Conservation (phyloP, 2,329 filamentous ascomycete genomes). For the Fusarium scirpi region DNA sequence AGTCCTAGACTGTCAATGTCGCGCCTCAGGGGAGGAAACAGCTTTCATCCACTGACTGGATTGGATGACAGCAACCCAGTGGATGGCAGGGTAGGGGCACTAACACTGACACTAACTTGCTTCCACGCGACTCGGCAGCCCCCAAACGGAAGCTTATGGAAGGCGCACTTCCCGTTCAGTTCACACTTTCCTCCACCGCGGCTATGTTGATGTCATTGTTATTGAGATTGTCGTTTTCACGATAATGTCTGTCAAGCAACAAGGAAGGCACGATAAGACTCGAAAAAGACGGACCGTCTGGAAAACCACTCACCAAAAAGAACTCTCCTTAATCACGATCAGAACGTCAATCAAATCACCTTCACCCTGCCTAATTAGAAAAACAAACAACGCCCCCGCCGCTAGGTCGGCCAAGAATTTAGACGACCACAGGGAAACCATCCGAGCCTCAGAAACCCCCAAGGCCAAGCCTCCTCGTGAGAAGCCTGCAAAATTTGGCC, state of each 20-base stretch:
- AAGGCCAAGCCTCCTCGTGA: slow-evolving; percentile 35
- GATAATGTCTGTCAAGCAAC: neutral
- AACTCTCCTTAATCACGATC: neutral
- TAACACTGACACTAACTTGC: slow-evolving; percentile 19
- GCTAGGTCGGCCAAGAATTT: slow-evolving; percentile 38
- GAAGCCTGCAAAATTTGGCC: slow-evolving; percentile 44
- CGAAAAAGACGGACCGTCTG: neutral
- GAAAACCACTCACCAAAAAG: slow-evolving; percentile 24
- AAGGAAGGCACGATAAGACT: slow-evolving; percentile 2
- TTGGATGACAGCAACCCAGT: slow-evolving; percentile 17
- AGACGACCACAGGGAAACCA: slow-evolving; percentile 35
- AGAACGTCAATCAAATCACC: slow-evolving; percentile 13
- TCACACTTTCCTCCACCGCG: neutral
- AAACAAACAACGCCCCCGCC: slow-evolving; percentile 36
- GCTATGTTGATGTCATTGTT: slow-evolving; percentile 34
- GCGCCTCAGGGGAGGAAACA: slow-evolving; percentile 13
- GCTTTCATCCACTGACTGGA: slow-evolving; percentile 17
- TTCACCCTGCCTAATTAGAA: slow-evolving; percentile 33
- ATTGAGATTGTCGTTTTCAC: slow-evolving; percentile 31
- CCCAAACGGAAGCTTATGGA: slow-evolving; percentile 26
- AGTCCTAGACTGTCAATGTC: slow-evolving; percentile 20
- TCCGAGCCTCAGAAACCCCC: slow-evolving; percentile 34
- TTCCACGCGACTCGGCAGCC: slow-evolving; percentile 36
- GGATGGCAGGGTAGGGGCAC: neutral
- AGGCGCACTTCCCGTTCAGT: slow-evolving; percentile 2